A percentile compares a stretch with the other conserved stretches of the same genome.
These are phyloP conservation scores for Mucor irregularis DNA, from an alignment of 371 early-diverging fungal species.

Conservation along the genomic window DNA sequence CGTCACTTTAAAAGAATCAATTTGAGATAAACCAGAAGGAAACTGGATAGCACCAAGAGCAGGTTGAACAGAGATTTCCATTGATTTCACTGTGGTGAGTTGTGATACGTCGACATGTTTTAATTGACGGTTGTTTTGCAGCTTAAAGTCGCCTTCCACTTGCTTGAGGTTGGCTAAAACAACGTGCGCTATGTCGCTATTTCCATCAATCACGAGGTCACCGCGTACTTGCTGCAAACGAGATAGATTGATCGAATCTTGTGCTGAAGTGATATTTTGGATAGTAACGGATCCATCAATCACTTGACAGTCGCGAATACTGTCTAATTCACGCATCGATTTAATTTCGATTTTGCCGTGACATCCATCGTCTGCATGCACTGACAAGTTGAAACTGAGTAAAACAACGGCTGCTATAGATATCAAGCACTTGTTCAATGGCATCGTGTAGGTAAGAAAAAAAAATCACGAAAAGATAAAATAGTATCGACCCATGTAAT, in stretches of 20 bases:
- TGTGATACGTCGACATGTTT: constrained; percentile 31
- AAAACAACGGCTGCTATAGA: no score
- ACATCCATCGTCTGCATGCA: constrained; percentile 20
- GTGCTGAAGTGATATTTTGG: constrained; percentile 6
- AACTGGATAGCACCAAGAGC: constrained; percentile 37
- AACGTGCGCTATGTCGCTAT: constrained; percentile 23
- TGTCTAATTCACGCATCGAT: constrained; percentile 41
- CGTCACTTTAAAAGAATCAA: constrained; percentile 37
- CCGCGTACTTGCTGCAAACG: constrained; percentile 26
- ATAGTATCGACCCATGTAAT: no score
- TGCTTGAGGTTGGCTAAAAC: constrained; percentile 25
- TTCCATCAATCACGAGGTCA: constrained; percentile 31
- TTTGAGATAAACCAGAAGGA: constrained; percentile 37
- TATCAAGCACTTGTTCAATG: no score
- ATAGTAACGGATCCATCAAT: constrained; percentile 46
- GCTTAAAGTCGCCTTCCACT: constrained; percentile 39
- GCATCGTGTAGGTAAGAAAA: no score
- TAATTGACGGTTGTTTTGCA: constrained; percentile 50
- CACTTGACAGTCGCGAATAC: constrained; percentile 33
- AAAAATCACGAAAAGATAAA: no score
- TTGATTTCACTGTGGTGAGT: constrained; percentile 31
- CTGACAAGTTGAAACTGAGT: no score
- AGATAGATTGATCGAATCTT: constrained; percentile 15
- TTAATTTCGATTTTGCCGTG: constrained; percentile 17
- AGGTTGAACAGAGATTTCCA: constrained; percentile 48